Base-by-base conservation (phyloP, 768 basidiomycete species). In the Phylloporus rhodoxanthus region DNA sequence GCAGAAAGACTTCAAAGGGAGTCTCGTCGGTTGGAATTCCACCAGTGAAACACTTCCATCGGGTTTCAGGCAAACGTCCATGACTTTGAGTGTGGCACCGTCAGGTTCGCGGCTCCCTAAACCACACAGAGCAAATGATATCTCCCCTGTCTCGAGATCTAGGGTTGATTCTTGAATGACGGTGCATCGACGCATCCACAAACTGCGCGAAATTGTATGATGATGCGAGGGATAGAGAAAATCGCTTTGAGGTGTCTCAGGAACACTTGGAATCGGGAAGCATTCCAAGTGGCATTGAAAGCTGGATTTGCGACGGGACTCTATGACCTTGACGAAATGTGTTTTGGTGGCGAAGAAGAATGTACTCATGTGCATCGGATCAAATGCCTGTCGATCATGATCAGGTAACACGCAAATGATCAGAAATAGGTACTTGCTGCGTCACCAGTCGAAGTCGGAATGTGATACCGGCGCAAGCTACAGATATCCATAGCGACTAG, bases 311-410 rank as follows among this genome's bases (percentile, higher is more conserved):
- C 17, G 2, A 7, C 17, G 15, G 8, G 10, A 34, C 25, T 45
- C 34, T 10, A 21, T 25, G 11, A 51, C 25, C 40, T 43, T 57
- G n/a, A 55, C 14, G 1, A 48, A 9, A 28, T 55, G 53, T 4
- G 47, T 51, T 36, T 38, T 38, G 2, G 42, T 56, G 32, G 43
- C 43, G 19, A 56, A 36, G 37, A 48, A 54, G n/a, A 37, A 47
- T 19, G 43, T 15, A 3, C 19, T 17, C 2, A 14, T 37, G 14
- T 32, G 42, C 21, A 45, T 53, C 23, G 37, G 43, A 30, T 42
- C 19, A 32, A 37, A 37, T 2, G 3, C 13, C 54, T 45, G 33
- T 13, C 2, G 28, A 8, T 38, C 10, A 11, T 25, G 6, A 15
- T 45, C 32, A 33, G 32, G 14, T 33, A 14, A 14, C 6, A 33